Base-by-base conservation (phyloP, 768 basidiomycete genomes). In the Exidia glandulosa region DNA sequence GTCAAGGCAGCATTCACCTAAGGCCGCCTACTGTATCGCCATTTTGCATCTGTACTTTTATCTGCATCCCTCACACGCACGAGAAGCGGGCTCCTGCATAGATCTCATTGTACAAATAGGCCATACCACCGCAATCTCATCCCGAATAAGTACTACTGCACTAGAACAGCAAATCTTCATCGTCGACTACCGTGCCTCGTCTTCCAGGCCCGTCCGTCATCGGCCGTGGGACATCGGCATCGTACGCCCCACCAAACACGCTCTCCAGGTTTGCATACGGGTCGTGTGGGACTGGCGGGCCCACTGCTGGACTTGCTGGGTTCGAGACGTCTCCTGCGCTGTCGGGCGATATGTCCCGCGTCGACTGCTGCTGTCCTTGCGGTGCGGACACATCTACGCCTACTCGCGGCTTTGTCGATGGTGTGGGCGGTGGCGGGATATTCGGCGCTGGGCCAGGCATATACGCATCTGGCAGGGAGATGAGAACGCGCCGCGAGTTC, bases 261-360 rank as follows among this genome's bases (percentile, higher is more conserved):
- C 82, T 80, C 64, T 79, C 88, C 58, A 96, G 72, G 62, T 86
- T 86, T 4, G 89, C 90, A 69, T 96, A 96, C 27, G 91, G 91
- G 72, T 94, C 91, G 36, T 14, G 14, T 7, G 50, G 30, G 16
- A 2, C 16, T 13, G n/a, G 48, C 2, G 50, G 10, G 25, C 25
- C 27, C 16, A 29, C 27, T 4, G 50, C 50, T 6, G 50, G 50
- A 54, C 50, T 54, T 10, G 50, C 29, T 68, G 73, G 70, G 74
- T 16, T 67, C 52, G 33, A 50, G 68, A 41, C 67, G 69, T 45
- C 68, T 67, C 27, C 63, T 60, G 41, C 60, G 13, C 60, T 63
- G 16, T 63, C 58, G 62, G 60, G 27, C 52, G 57, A n/a, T n/a
- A n/a, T n/a, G n/a, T n/a, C n/a, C n/a, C 36, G 60, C 62, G 63